phyloP scores from a whole-genome alignment of 225 moss, liverwort and hornwort species.

The Thuidium tamariscinum region DNA sequence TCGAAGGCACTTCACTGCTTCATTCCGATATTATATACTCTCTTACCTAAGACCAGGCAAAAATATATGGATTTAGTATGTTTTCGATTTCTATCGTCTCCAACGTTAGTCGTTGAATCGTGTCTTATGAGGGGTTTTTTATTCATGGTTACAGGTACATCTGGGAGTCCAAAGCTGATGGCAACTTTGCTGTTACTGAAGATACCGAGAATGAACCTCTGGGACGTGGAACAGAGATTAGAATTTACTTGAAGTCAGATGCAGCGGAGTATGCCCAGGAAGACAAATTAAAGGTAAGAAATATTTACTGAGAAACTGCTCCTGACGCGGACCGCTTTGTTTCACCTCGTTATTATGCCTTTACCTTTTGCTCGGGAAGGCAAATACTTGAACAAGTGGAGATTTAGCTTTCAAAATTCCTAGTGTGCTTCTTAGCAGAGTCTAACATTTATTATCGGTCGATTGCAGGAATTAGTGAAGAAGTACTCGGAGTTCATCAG shows the following conservation, averaged over 20 bases:
- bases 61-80: background rate
- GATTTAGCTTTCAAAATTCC: background rate
- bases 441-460: background rate
- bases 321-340: background rate
- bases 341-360: background rate
- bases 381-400: background rate
- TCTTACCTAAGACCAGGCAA: background rate
- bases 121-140: background rate
- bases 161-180: slow-evolving; percentile 98
- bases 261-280: slow-evolving; percentile 86
- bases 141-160: slow-evolving; percentile 51
- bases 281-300: slow-evolving; percentile 60
- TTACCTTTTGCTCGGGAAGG: background rate
- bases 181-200: slow-evolving; percentile 80
- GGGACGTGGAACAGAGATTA: slow-evolving; percentile 93
- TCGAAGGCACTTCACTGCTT: background rate
- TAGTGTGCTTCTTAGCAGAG: background rate
- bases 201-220: slow-evolving; percentile 94
- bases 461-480: slow-evolving; percentile 69
- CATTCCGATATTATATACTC: background rate
- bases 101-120: background rate
- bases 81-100: background rate
- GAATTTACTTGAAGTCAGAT: slow-evolving; percentile 81
- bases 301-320: background rate
- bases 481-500: slow-evolving; percentile 95